Evolutionary conservation across 139 green algal species (phyloP), one percentile per base, ranked within the genome.

Genomic region (Chlorella vulgaris): DNA sequence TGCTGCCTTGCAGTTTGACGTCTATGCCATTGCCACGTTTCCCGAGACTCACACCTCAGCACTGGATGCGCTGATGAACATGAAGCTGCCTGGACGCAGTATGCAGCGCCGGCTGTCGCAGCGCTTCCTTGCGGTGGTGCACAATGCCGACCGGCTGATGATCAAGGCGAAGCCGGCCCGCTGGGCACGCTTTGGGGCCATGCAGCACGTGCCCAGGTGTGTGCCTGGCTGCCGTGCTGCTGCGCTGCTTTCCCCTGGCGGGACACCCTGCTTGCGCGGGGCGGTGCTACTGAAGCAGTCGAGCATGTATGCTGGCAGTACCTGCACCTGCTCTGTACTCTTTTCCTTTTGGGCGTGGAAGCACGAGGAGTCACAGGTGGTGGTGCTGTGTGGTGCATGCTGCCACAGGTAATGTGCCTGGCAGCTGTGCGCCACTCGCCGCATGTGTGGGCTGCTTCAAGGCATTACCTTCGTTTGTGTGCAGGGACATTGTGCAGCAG

Each of bases 91-190:
- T 3, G 65, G 33, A 19, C 33, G 65, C 65, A 50, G 33, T 15
- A 26, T 35, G 65, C 65, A 29, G 35, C 33, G 65, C 35, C 65
- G 35, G 15, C 65, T 28, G 35, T 22, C 35, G 35, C 65, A 47
- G 65, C 65, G 65, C 65, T 71, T 71, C 35, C 35, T 71, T 33
- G 33, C 35, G 10, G 65, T 51, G 18, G 65, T 71, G 7, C 65
- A 71, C 65, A 71, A 71, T 35, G 35, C 65, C 2, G 22, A 71
- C 35, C 35, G 18, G 33, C 33, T 71, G 33, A 13, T 71, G 65
- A 4, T 18, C 29, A n/a, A 29, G n/a, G 39, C 3, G 2, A 69
- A 19, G 4, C n/a, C 62, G n/a, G 28, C 31, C n/a, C n/a, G 29
- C n/a, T 35, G 31, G 62, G 62, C 33, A 18, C 62, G 62, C 29